Evolutionary conservation across 306 rosid species (phyloP), one percentile per base, ranked within the genome.

Genomic region (Parietaria judaica): DNA sequence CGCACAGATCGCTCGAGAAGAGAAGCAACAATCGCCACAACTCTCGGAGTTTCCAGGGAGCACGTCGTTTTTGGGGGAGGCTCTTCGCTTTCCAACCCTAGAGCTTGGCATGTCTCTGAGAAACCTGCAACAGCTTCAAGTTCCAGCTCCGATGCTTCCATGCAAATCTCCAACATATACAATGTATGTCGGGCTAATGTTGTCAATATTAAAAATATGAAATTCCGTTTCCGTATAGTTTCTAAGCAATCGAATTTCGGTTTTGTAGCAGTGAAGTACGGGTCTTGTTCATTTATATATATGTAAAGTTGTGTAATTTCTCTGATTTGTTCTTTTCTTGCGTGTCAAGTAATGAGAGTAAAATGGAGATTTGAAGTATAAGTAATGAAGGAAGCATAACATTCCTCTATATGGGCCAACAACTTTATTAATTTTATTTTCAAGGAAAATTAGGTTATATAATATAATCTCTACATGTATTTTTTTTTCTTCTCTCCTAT

Each of bases 261-360:
- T 23, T 23, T 23, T 23, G 31, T 23, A 23, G 31, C 31, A 23
- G 16, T 0, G 50, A 7, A 8, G 4, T 15, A 59, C 10, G 36
- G 51, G 7, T 59, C 15, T 39, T 59, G 13, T 59, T 9, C 7
- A 36, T 15, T 0, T 60, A 0, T 2, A 5, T 3, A 14, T 13
- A n/a, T 41, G n/a, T 12, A 23, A 14, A 0, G 48, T 58, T 13
- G 39, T n/a, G 8, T 7, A 14, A 3, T 58, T 13, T 41, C 3
- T 36, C 14, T 8, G 23, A 69, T 64, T 58, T 66, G 72, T 84
- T 76, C 87, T 72, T 81, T 79, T 56, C 87, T 84, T 84, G 69
- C 53, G 55, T 16, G 63, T 57, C 11, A 57, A 72, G 84, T 38
- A 58, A 69, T 17, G 61, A 69, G 67, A 48, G 68, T 49, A 48